Base-by-base conservation (phyloP, 2,329 filamentous ascomycete species). In the Penicillium sp. region DNA sequence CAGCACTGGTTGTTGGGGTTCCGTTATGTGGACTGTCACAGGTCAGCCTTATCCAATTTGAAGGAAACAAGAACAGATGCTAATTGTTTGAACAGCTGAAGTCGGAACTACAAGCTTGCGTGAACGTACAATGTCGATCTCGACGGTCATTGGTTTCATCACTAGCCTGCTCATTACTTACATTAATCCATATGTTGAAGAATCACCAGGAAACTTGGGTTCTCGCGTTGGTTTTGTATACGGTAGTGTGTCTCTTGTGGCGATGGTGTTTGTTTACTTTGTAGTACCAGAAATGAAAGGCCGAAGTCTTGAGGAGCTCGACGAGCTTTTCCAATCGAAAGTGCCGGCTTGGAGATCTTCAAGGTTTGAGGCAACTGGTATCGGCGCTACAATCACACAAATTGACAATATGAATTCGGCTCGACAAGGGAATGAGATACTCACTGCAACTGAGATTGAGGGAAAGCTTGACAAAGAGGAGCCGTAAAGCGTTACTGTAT, bases 291-390 rank as follows among this genome's bases (percentile, higher is more conserved):
- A 74, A 51, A 63, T 68, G 1, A 71, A 67, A 53, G 70, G 66
- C 20, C 56, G 71, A 38, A 70, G 68, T 7, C 71, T 67, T 60
- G 66, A 65, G 21, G 73, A 76, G 61, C 56, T 75, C 11, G 73
- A 75, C 56, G 64, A 74, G 8, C 47, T 77, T 46, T 77, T 77
- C 58, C 63, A 72, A 55, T 63, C 66, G 43, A 67, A 63, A 38
- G 64, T 72, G 3, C 62, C 66, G 23, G 70, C 73, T 12, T 63
- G 69, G 35, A 69, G 23, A 20, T 30, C 26, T 47, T 28, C 46
- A 14, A 21, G 23, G 3, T 47, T 30, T n/a, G 12, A 47, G 26
- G n/a, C 46, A n/a, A 47, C 23, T 30, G 46, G 46, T 30, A 43
- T 43, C 40, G 40, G 40, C n/a, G 40, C 40, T 43, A 43, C 40